Evolutionary conservation across 768 basidiomycete genomes (phyloP), one percentile per base, ranked within the genome.

Genomic region (Boletus pseudopeckii): DNA sequence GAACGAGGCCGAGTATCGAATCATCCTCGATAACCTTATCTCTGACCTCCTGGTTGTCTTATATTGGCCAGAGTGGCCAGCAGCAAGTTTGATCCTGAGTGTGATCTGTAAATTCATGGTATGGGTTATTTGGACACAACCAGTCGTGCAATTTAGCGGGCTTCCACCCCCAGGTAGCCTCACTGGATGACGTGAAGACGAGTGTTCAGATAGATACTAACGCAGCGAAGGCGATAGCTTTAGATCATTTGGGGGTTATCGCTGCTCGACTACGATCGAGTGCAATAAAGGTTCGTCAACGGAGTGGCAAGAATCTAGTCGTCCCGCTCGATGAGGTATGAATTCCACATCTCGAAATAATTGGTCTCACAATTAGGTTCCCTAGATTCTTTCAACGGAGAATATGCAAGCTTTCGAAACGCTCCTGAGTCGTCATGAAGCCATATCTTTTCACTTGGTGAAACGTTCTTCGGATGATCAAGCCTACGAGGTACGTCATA

Each of bases 1-100:
- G 0, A 93, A 92, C 60, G 97, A 99, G 65, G 86, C 90, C 6
- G 96, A 98, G 66, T 98, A 98, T 67, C 84, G 93, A 45, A 78
- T 85, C 0, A 92, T 98, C 37, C 89, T 98, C 54, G 96, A 98
- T 64, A 90, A 90, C 61, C 75, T 98, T 11, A 83, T 98, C 39
- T 83, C 85, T 2, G 97, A 99, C 65, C 75, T 97, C 22, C 78
- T 98, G 22, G 80, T 81, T 9, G 93, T 97, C 18, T 75, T 98
- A 7, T 94, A 88, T 67, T 91, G 91, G 84, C 95, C 97, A 0
- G 97, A 99, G 71, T 99, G 96, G 94, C 97, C 97, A 7, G 95
- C 91, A 10, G 91, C 97, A 2, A 80, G 85, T 40, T 71, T 97
- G 17, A 76, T 97, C 37, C 72, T 98, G 36, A 82, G 80, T 41